A percentile compares a stretch with the other conserved stretches of the same genome.
phyloP scores from a whole-genome alignment of 163 green algal genomes.

The Prototheca stagnorum region DNA sequence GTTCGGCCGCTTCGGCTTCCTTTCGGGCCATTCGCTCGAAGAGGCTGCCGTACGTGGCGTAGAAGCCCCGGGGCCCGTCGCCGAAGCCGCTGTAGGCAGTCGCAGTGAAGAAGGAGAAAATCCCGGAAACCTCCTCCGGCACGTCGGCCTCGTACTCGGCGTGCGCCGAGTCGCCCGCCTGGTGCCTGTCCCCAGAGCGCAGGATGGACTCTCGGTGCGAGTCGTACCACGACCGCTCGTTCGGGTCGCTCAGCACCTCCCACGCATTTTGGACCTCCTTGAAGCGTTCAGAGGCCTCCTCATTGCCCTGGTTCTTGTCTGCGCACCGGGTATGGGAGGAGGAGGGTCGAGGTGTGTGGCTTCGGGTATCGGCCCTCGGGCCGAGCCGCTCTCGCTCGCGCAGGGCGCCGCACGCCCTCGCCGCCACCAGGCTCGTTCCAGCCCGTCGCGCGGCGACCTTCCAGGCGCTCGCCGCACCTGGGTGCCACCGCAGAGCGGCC shows the following conservation, averaged over 20 bases:
- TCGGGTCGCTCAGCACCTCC: slow-evolving; percentile 77
- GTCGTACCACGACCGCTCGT: slow-evolving; percentile 93
- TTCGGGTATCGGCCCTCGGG: no score
- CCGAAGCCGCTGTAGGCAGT: slow-evolving; percentile 64
- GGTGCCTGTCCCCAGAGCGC: slow-evolving; percentile 45
- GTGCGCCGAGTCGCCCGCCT: slow-evolving; percentile 35
- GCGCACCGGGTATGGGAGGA: slow-evolving; percentile 2
- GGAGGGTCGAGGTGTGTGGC: background rate
- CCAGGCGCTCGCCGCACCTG: slow-evolving; percentile 32
- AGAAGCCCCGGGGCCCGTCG: slow-evolving; percentile 65
- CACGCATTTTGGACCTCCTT: slow-evolving; percentile 88
- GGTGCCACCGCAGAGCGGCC: slow-evolving; percentile 72
- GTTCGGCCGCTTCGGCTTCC: no score
- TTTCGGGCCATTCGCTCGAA: slow-evolving; percentile 49
- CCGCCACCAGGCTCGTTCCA: no score
- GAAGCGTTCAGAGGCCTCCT: slow-evolving; percentile 61
- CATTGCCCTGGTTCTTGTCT: slow-evolving; percentile 79
- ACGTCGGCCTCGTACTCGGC: slow-evolving; percentile 16
- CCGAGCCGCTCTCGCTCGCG: no score
- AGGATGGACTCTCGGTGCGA: slow-evolving; percentile 74
- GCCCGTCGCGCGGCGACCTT: background rate
- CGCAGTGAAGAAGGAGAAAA: slow-evolving; percentile 70
- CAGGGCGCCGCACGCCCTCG: no score
- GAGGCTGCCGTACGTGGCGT: slow-evolving; percentile 50
- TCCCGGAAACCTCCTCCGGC: slow-evolving; percentile 55